These are phyloP conservation scores for Coniochaeta hoffmannii DNA, from an alignment of 2,329 filamentous ascomycete species.

Conservation along the genomic window DNA sequence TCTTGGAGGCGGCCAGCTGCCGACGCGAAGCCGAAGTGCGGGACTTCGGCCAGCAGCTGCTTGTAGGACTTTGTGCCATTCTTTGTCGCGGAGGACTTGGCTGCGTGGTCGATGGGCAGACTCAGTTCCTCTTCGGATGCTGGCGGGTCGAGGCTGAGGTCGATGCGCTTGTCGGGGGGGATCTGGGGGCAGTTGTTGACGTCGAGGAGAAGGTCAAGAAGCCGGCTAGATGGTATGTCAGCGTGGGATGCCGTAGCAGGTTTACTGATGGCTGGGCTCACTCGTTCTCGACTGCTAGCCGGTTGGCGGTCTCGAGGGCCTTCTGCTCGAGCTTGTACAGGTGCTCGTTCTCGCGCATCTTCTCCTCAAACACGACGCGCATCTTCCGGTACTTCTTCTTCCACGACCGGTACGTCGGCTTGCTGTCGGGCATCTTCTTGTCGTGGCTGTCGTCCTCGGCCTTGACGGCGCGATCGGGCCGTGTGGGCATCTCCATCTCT, in stretches of 20 bases:
- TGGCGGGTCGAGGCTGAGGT: slow-evolving; percentile 48
- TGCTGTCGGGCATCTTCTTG: slow-evolving; percentile 30
- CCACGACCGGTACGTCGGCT: slow-evolving; percentile 57
- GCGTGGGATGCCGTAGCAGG: slow-evolving; percentile 6
- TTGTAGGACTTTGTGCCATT: slow-evolving; percentile 39
- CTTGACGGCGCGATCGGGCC: slow-evolving; percentile 26
- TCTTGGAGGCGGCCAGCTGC: slow-evolving; percentile 58
- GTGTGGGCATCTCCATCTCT: slow-evolving; percentile 19
- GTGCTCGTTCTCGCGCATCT: slow-evolving; percentile 73
- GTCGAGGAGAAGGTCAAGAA: slow-evolving; percentile 83
- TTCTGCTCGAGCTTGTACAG: slow-evolving; percentile 76
- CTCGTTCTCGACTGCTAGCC: slow-evolving; percentile 89
- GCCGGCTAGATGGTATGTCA: slow-evolving; percentile 50
- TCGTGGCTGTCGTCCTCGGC: slow-evolving; percentile 31
- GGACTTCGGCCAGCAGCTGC: slow-evolving; percentile 43
- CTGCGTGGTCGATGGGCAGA: slow-evolving; percentile 77
- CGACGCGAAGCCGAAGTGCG: slow-evolving; percentile 42
- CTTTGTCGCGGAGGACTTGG: slow-evolving; percentile 35
- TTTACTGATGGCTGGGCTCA: slow-evolving; percentile 36
- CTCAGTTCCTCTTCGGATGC: slow-evolving; percentile 50
- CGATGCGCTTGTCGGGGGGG: slow-evolving; percentile 64
- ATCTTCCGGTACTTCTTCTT: slow-evolving; percentile 97
- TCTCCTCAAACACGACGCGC: slow-evolving; percentile 69
- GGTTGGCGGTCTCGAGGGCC: slow-evolving; percentile 71
- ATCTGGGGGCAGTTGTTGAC: slow-evolving; percentile 81